Evolutionary conservation across 495 filamentous ascomycete species (phyloP), one percentile per base, ranked within the genome.

Genomic region (Penicillium pulvis): DNA sequence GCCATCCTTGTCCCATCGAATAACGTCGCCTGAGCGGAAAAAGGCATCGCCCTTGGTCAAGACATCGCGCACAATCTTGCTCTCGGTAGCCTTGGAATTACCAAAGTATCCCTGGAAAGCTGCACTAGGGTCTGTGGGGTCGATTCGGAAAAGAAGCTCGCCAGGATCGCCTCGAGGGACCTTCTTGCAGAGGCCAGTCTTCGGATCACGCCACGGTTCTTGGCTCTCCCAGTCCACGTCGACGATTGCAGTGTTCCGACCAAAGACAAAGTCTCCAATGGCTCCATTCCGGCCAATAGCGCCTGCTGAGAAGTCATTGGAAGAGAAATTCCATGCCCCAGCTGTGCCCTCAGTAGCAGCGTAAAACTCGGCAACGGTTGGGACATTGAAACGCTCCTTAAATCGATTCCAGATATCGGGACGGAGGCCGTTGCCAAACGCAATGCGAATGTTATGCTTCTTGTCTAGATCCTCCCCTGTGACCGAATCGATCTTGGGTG

Each of bases 381-480:
- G 77, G 56, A 98, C 88, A 36, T 84, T 86, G 72, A 97, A 98
- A 50, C 94, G 91, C 36, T 89, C 80, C 70, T 93, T 91, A 76
- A 98, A 94, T 2, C 75, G 76, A 16, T 89, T 83, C 94, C 94
- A 98, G 31, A 98, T 86, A 65, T 98, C 94, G 0, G 93, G 92
- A 0, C 94, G 86, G 24, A 98, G 76, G 16, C 94, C 94, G 64
- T 98, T 98, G 9, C 94, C 94, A 56, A 93, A 90, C 1, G 92
- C 93, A n/a, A 90, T 44, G 3, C 88, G 87, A 5, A 98, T 81
- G 0, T 78, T 84, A 74, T 97, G 87, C 57, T 88, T 84, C 56
- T 82, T 84, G 71, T 98, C 94, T 36, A 92, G 77, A 60, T 86
- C 83, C 64, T 89, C 85, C 19, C 88, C 87, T 2, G 86, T 91